These are phyloP conservation scores for Sporothrix curviconia DNA, from an alignment of 2,329 filamentous ascomycete genomes.

Conservation along the genomic window DNA sequence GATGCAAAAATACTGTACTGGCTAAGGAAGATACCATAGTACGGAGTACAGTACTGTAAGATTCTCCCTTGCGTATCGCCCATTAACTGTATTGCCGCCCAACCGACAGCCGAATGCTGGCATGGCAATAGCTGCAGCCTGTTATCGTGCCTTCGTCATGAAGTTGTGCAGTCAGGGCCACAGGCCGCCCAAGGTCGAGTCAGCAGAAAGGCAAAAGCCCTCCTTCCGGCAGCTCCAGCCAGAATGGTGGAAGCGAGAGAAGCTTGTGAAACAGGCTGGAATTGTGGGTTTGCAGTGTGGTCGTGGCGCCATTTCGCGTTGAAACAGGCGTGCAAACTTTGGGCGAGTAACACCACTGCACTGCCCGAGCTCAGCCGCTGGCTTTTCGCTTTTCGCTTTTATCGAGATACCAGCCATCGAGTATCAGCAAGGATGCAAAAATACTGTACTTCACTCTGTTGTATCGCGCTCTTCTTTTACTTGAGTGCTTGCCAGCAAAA, in stretches of 20 bases:
- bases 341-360: slow-evolving; percentile 7
- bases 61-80: no score
- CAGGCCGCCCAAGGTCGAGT: neutral
- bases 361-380: neutral
- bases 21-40: no score
- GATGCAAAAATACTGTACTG: no score
- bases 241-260: no score
- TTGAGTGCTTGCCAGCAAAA: slow-evolving; percentile 9
- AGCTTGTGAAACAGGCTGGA: slow-evolving; percentile 3
- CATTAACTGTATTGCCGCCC: no score
- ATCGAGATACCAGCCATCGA: neutral
- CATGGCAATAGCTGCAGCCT: neutral
- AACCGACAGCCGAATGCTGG: neutral
- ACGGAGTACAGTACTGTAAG: no score
- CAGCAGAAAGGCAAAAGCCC: neutral
- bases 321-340: neutral
- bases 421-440: neutral
- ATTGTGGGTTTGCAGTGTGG: neutral
- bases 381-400: neutral
- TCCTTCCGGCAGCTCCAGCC: neutral
- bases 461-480: neutral
- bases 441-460: neutral
- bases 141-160: neutral
- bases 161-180: neutral
- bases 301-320: slow-evolving; percentile 8